These are phyloP conservation scores for Aspergillus olivimuriae DNA, from an alignment of 495 filamentous ascomycete genomes.

Conservation along the genomic window DNA sequence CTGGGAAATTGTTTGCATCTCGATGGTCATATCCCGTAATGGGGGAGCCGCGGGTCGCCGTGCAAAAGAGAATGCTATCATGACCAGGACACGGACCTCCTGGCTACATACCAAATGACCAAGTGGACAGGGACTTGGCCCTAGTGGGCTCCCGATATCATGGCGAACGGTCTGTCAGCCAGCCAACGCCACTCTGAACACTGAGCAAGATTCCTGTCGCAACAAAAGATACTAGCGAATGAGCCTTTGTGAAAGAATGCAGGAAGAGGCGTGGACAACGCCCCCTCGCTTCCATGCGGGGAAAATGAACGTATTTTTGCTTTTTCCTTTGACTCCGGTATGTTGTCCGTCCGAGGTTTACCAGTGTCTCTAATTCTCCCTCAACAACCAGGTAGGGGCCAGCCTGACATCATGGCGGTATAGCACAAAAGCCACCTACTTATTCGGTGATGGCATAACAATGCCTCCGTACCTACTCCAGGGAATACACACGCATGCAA, in stretches of 20 bases:
- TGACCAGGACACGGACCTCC: neutral
- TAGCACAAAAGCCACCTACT: no score
- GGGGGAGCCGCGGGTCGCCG: no score
- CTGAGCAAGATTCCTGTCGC: neutral
- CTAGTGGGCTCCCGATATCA: neutral
- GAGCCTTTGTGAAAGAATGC: neutral
- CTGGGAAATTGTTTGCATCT: no score
- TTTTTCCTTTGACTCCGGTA: neutral
- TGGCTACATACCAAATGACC: neutral
- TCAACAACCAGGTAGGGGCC: no score
- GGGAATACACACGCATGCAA: no score
- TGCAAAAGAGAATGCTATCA: no score
- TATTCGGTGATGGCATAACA: no score
- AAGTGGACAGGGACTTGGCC: neutral
- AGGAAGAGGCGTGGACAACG: neutral
- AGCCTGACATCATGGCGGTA: no score
- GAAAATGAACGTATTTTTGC: neutral
- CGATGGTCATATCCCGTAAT: no score
- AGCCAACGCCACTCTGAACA: neutral
- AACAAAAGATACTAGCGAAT: neutral
- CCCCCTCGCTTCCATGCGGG: slow-evolving; percentile 1
- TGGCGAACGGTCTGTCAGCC: neutral
- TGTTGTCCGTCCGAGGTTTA: no score
- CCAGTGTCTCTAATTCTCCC: no score
- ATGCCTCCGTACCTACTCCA: no score